A percentile compares a stretch with the other conserved stretches of the same genome.
Conservation (phyloP, 2,329 filamentous ascomycete genomes). For the Botrytis cinerea region DNA sequence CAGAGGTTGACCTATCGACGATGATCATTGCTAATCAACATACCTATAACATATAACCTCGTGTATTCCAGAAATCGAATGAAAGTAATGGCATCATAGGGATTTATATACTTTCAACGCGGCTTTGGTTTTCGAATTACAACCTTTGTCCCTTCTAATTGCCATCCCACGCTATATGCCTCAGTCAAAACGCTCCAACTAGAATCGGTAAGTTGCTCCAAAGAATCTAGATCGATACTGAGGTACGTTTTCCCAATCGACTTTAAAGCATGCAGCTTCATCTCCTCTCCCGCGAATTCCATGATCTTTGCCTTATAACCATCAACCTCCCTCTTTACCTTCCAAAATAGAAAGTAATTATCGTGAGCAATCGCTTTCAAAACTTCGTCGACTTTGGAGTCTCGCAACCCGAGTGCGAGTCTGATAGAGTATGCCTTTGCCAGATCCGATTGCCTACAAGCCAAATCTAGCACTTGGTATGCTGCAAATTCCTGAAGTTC, state of each 20-base stretch:
- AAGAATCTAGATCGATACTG: slow-evolving; percentile 64
- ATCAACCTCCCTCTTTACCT: slow-evolving; percentile 70
- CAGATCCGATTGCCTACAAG: slow-evolving; percentile 78
- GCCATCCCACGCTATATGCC: slow-evolving; percentile 80
- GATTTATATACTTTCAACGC: slow-evolving; percentile 39
- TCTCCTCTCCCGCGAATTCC: slow-evolving; percentile 74
- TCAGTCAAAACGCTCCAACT: slow-evolving; percentile 72
- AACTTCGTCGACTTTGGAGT: slow-evolving; percentile 67
- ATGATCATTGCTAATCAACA: neutral
- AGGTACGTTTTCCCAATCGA: slow-evolving; percentile 84
- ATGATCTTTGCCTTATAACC: slow-evolving; percentile 78
- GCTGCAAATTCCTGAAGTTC: slow-evolving; percentile 78
- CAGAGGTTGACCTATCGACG: neutral
- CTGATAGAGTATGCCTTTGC: slow-evolving; percentile 71
- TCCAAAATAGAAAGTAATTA: slow-evolving; percentile 80
- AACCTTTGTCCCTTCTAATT: slow-evolving; percentile 70
- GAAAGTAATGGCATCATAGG: neutral
- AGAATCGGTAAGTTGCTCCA: slow-evolving; percentile 68
- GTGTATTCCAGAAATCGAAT: slow-evolving; percentile 6
- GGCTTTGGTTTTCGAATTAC: slow-evolving; percentile 68
- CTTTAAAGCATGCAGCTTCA: slow-evolving; percentile 78
- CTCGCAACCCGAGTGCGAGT: slow-evolving; percentile 60
- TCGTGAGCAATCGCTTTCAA: slow-evolving; percentile 74
- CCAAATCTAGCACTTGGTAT: slow-evolving; percentile 84
- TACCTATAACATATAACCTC: slow-evolving; percentile 15